Percentiles rank a stretch among this genome's conserved stretches.
These are phyloP conservation scores for Angophora floribunda DNA, from an alignment of 345 rosid species.

Conservation along the genomic window DNA sequence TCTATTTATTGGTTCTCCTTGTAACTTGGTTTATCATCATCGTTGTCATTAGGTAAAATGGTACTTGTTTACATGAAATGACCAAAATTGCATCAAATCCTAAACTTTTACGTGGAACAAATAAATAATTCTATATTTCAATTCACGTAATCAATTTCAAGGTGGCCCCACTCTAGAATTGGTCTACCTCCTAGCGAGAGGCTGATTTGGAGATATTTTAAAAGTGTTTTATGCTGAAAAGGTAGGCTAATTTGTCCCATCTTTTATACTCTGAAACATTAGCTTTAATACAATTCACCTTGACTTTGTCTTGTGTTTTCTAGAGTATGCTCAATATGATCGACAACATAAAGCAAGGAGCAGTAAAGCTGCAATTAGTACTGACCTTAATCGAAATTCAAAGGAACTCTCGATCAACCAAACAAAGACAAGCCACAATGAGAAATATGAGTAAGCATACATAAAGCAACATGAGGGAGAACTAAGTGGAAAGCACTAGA, in stretches of 20 bases:
- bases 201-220: fast-evolving
- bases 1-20: background rate
- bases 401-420: background rate
- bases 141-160: too few relatives aligned
- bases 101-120: background rate
- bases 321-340: background rate
- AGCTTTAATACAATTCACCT: background rate
- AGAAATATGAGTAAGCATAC: background rate
- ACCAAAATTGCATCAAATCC: background rate
- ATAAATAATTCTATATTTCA: fast-evolving
- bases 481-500: too few relatives aligned
- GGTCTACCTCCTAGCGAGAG: too few relatives aligned
- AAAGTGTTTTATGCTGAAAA: background rate
- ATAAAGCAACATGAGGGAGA: too few relatives aligned
- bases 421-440: background rate
- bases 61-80: background rate
- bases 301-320: background rate
- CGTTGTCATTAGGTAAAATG: background rate
- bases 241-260: background rate
- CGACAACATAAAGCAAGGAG: background rate
- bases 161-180: too few relatives aligned
- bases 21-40: background rate
- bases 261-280: background rate
- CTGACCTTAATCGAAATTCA: background rate
- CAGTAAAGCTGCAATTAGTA: background rate